Conservation (phyloP, 257 asterid genomes). For the Capsicum chinense region DNA sequence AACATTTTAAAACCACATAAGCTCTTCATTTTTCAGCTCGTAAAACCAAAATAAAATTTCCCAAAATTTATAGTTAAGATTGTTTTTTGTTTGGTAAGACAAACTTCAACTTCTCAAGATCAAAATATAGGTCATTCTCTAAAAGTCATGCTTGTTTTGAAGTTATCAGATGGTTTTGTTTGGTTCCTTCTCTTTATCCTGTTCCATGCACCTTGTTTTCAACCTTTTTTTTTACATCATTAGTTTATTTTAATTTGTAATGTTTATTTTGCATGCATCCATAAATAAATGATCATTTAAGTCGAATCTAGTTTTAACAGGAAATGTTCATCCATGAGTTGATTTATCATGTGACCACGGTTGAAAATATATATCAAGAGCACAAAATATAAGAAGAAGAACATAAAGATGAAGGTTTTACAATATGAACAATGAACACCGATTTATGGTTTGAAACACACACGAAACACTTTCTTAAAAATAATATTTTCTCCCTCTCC, state of each 20-base stretch:
- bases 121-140: constrained; percentile 15
- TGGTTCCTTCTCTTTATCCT: constrained; percentile 2
- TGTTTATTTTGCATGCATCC: background rate
- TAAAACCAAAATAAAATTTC: background rate
- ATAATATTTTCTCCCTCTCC: no score
- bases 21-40: background rate
- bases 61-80: background rate
- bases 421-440: no score
- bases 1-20: background rate
- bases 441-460: no score
- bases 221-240: background rate
- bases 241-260: constrained; percentile 14
- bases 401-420: no score
- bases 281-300: background rate
- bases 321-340: background rate
- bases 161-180: constrained; percentile 24
- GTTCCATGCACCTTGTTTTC: constrained; percentile 15
- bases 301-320: background rate
- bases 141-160: constrained; percentile 21
- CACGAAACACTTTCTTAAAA: no score
- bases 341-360: no score
- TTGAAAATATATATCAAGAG: no score
- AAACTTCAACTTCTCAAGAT: background rate
- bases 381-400: no score
- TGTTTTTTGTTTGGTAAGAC: background rate